These are phyloP conservation scores for Polyporus tsugae DNA, from an alignment of 1,284 basidiomycete species.

Conservation along the genomic window DNA sequence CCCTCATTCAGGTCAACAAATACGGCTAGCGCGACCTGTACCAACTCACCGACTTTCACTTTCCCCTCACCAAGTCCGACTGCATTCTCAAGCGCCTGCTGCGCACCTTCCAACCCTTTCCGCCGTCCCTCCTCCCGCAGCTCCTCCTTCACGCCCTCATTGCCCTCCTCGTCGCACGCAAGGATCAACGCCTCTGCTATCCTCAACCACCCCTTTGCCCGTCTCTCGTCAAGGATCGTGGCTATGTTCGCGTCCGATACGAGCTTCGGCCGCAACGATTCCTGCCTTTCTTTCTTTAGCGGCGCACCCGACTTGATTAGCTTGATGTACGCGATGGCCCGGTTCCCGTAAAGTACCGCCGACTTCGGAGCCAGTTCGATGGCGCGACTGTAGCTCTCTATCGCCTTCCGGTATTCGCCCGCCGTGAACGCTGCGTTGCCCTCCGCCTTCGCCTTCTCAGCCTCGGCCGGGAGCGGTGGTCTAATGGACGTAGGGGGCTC, in stretches of 20 bases:
- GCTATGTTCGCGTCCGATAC: background rate
- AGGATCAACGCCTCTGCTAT: constrained; percentile 17
- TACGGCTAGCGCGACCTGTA: background rate
- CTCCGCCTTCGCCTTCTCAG: constrained; percentile 19
- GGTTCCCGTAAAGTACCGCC: constrained; percentile 17
- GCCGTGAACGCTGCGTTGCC: constrained; percentile 20
- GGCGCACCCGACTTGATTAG: constrained; percentile 3
- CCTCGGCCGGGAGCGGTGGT: constrained; percentile 14
- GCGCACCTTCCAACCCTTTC: background rate
- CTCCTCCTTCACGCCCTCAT: background rate
- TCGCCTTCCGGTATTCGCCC: constrained; percentile 7
- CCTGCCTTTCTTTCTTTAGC: constrained; percentile 12
- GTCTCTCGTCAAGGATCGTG: constrained; percentile 2
- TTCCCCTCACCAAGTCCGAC: constrained; percentile 10
- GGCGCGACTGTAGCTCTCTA: constrained; percentile 13
- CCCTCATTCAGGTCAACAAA: background rate
- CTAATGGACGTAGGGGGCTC: background rate
- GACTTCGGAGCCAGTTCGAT: constrained; percentile 12
- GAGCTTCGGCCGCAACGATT: constrained; percentile 5
- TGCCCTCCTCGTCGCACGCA: constrained; percentile 8
- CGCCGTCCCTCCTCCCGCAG: background rate
- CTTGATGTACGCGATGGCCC: constrained; percentile 17
- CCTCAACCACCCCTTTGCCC: constrained; percentile 23
- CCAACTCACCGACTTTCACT: constrained; percentile 14
- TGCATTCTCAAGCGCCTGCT: constrained; percentile 11